These are phyloP conservation scores for Camellia sinensis DNA, from an alignment of 148 eudicot genomes.

Conservation along the genomic window DNA sequence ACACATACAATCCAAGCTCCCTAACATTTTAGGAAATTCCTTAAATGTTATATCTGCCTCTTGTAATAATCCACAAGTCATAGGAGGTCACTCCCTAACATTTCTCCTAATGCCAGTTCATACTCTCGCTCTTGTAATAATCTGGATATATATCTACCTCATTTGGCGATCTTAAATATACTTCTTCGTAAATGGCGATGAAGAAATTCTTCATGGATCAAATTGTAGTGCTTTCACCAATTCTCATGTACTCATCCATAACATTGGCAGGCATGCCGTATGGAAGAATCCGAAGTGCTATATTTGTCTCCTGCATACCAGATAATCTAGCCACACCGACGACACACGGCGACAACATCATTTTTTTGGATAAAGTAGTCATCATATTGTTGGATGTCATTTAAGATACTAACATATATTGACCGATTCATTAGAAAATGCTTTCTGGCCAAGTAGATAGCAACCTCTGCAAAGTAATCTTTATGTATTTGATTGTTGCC, in stretches of 20 bases:
- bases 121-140: not conserved
- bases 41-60: too few relatives aligned
- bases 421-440: not conserved
- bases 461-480: not conserved
- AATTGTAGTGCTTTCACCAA: not conserved
- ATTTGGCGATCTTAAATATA: not conserved
- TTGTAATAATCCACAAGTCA: too few relatives aligned
- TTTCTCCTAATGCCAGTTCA: too few relatives aligned
- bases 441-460: not conserved
- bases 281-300: not conserved
- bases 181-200: not conserved
- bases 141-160: not conserved
- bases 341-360: not conserved
- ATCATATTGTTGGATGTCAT: not conserved
- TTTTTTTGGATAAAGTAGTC: not conserved
- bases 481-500: too few relatives aligned
- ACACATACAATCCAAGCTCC: not conserved
- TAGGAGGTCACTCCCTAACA: too few relatives aligned
- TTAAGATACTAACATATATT: not conserved
- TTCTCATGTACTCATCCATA: not conserved
- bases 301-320: too few relatives aligned
- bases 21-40: not conserved
- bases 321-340: not conserved
- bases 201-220: not conserved
- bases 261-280: not conserved